Base-by-base conservation (phyloP, 2,329 filamentous ascomycete species). In the Cordyceps cateniannulata region DNA sequence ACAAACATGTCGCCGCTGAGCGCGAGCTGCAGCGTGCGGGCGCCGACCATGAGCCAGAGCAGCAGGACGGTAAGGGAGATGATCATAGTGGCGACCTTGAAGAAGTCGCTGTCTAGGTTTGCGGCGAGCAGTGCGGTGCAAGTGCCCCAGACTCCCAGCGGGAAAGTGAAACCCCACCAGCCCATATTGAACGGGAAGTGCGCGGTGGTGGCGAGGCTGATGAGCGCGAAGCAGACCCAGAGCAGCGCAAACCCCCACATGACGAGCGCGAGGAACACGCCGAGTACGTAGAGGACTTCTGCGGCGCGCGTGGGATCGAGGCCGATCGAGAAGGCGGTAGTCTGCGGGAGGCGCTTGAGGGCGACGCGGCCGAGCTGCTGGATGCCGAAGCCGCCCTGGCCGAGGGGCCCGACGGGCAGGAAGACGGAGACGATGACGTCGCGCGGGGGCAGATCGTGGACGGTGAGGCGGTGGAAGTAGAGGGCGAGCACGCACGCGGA, bases 351-450 rank as follows among this genome's bases (percentile, higher is more conserved):
- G 3, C 79, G 61, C 3, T 69, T 66, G 53, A 79, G 66, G 4
- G 81, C 78, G 3, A 80, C 76, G 51, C 76, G 75, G 7, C 82
- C 82, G 3, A 79, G 72, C 64, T 82, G 77, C 70, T 81, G 76
- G 45, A 80, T 79, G 53, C 76, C 81, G 67, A 82, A 90, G 1
- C 84, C 85, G 16, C 86, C 87, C 69, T 88, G 85, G 0, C 86
- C 86, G 0, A 89, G 72, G 0, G 87, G 86, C 0, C 87, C 86
- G 0, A 90, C 76, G 0, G 87, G 87, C 0, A 90, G 73, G 65
- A 90, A 88, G 7, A 85, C 82, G 2, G 83, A 87, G 10, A 89
- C 85, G 48, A 90, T 85, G 60, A 85, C 82, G 67, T 89, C 87
- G 53, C 82, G 78, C 1, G 85, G 81, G 0, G 87, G 87, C 16